Evolutionary conservation across 441 rosid genomes (phyloP).

Genomic region (Adansonia rubrostipa): DNA sequence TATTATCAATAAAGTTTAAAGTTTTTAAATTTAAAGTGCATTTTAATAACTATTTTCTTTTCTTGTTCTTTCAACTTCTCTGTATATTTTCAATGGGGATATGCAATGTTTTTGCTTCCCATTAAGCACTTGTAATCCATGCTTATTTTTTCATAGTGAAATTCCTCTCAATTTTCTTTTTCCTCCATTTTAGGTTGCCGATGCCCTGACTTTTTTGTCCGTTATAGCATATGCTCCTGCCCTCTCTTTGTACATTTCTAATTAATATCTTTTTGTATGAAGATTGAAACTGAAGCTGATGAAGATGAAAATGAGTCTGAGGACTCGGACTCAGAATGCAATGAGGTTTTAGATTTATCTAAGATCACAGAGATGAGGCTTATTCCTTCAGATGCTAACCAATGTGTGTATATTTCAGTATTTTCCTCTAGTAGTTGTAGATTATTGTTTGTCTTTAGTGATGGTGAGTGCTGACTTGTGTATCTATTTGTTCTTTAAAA

Average conservation of each 20-base stretch:
- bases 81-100: background rate
- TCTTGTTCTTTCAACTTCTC: background rate
- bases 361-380: slow-evolving; percentile 88
- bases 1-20: background rate
- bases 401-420: slow-evolving; percentile 47
- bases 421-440: slow-evolving; percentile 17
- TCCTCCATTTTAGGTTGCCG: background rate
- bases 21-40: background rate
- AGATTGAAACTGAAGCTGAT: slow-evolving; percentile 80
- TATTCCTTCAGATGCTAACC: slow-evolving; percentile 82
- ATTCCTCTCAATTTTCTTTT: background rate
- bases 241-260: background rate
- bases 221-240: background rate
- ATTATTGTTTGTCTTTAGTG: background rate
- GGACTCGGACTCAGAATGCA: slow-evolving; percentile 59
- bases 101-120: background rate
- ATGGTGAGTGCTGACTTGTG: background rate
- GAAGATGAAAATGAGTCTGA: slow-evolving; percentile 60
- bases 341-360: slow-evolving; percentile 56
- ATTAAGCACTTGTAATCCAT: background rate
- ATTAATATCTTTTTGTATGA: slow-evolving; percentile 25
- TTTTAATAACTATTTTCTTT: background rate
- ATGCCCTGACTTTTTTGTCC: background rate
- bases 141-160: background rate
- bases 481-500: slow-evolving; percentile 35